Conservation (phyloP, 306 rosid species). For the Castanospermum australe region DNA sequence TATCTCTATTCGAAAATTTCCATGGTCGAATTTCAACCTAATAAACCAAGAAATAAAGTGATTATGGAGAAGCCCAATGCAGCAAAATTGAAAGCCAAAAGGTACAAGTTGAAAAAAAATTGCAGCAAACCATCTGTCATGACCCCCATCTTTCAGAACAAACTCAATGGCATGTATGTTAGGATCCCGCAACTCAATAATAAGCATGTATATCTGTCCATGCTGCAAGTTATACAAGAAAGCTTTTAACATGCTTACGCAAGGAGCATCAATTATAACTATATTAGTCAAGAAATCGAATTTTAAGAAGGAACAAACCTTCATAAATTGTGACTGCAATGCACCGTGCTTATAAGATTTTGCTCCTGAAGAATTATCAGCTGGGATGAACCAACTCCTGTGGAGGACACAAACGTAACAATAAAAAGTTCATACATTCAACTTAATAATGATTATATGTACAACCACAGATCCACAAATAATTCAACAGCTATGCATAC, state of each 20-base stretch:
- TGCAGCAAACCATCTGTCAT: conserved; percentile 31
- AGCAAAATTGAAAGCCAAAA: not conserved
- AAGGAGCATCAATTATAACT: not conserved
- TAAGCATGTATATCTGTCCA: conserved; percentile 26
- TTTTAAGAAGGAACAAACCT: conserved; percentile 13
- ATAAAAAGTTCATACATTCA: not conserved
- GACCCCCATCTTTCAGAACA: conserved; percentile 40
- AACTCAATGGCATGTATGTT: conserved; percentile 34
- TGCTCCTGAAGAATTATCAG: conserved; percentile 23
- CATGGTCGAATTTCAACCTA: conserved; percentile 40
- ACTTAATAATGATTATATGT: not conserved
- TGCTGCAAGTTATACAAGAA: conserved; percentile 26
- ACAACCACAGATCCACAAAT: not conserved
- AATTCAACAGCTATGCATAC: not conserved
- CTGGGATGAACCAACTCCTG: conserved; percentile 36
- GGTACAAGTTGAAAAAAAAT: not conserved
- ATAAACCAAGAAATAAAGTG: not conserved
- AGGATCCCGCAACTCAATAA: conserved; percentile 41
- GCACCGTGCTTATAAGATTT: conserved; percentile 27
- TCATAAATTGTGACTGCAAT: conserved; percentile 39
- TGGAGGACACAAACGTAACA: not conserved
- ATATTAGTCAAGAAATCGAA: not conserved
- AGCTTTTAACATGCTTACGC: not conserved
- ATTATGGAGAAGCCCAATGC: not conserved
- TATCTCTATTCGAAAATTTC: conserved; percentile 37